A percentile compares a stretch with the other conserved stretches of the same genome.
phyloP scores from a whole-genome alignment of 2,329 filamentous ascomycete genomes.

The Fusarium sp. region DNA sequence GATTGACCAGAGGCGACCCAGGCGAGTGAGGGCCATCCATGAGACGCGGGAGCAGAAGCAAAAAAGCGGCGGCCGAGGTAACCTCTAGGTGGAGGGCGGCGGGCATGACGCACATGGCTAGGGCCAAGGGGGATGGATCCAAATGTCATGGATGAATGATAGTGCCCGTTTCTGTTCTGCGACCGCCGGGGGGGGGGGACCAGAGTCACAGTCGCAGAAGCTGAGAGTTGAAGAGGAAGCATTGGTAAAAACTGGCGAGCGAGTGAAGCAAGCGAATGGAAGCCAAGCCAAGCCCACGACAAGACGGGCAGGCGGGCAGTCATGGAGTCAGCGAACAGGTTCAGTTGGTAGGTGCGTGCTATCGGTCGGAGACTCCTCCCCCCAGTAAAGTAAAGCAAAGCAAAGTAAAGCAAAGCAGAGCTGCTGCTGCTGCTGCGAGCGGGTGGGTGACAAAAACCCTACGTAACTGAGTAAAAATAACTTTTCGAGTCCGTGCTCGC shows the following conservation, averaged over 20 bases:
- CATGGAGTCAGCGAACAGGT: not conserved
- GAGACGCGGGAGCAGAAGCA: constrained; percentile 12
- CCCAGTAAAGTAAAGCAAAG: constrained; percentile 6
- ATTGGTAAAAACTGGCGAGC: not conserved
- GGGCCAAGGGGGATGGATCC: constrained; percentile 15
- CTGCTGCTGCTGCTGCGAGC: not conserved
- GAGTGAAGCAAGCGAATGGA: constrained; percentile 23
- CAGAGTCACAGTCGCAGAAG: constrained; percentile 1
- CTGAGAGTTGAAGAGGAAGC: constrained; percentile 13
- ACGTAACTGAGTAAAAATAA: constrained; percentile 46
- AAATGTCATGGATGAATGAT: constrained; percentile 25
- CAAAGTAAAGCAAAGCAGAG: not conserved
- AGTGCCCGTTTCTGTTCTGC: constrained; percentile 23
- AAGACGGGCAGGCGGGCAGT: not conserved
- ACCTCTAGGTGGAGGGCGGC: constrained; percentile 18
- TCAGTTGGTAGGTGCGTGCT: constrained; percentile 14
- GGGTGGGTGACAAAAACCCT: constrained; percentile 39
- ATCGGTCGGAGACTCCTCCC: constrained; percentile 8
- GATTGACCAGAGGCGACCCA: not conserved
- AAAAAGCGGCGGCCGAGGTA: constrained; percentile 23
- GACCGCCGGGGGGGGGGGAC: constrained; percentile 18
- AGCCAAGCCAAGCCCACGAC: constrained; percentile 4
- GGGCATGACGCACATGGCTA: constrained; percentile 37
- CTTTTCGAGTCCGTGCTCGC: constrained; percentile 40
- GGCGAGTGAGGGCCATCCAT: constrained; percentile 2